A percentile compares a stretch with the other conserved stretches of the same genome.
These are phyloP conservation scores for Aspergillus asperescens DNA, from an alignment of 495 filamentous ascomycete genomes.

Conservation along the genomic window DNA sequence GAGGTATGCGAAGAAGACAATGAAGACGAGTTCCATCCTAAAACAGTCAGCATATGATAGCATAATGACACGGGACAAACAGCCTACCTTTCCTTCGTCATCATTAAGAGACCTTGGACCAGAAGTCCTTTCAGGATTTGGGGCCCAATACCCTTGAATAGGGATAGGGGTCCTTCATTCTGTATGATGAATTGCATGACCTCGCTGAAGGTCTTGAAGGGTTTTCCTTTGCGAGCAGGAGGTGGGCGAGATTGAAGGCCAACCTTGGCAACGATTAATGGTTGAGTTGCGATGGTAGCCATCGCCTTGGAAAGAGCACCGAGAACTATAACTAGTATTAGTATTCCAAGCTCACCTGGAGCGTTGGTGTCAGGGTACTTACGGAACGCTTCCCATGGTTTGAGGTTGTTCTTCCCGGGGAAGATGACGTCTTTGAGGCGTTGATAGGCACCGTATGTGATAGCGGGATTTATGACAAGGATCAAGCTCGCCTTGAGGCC, in stretches of 20 bases:
- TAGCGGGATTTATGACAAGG: constrained; percentile 91
- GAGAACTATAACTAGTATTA: constrained; percentile 54
- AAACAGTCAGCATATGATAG: constrained; percentile 23
- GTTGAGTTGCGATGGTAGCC: constrained; percentile 90
- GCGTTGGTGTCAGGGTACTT: constrained; percentile 32
- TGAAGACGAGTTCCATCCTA: constrained; percentile 86
- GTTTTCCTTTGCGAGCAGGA: constrained; percentile 76
- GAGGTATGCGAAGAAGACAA: constrained; percentile 79
- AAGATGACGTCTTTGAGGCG: constrained; percentile 75
- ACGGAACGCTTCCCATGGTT: constrained; percentile 88
- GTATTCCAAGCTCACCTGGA: neutral
- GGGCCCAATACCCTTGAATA: constrained; percentile 96
- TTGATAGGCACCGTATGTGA: constrained; percentile 98
- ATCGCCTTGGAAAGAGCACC: constrained; percentile 90
- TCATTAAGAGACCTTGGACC: constrained; percentile 96
- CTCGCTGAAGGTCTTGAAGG: constrained; percentile 90
- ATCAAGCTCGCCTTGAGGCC: constrained; percentile 96
- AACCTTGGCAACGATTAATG: constrained; percentile 96
- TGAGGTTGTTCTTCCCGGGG: constrained; percentile 68
- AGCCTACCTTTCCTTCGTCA: constrained; percentile 93
- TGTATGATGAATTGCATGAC: constrained; percentile 91
- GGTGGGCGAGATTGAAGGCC: constrained; percentile 91
- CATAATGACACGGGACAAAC: neutral
- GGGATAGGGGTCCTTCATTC: constrained; percentile 72
- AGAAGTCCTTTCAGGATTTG: constrained; percentile 89